Evolutionary conservation across 441 rosid species (phyloP).

Genomic region (Erodium moschatum): DNA sequence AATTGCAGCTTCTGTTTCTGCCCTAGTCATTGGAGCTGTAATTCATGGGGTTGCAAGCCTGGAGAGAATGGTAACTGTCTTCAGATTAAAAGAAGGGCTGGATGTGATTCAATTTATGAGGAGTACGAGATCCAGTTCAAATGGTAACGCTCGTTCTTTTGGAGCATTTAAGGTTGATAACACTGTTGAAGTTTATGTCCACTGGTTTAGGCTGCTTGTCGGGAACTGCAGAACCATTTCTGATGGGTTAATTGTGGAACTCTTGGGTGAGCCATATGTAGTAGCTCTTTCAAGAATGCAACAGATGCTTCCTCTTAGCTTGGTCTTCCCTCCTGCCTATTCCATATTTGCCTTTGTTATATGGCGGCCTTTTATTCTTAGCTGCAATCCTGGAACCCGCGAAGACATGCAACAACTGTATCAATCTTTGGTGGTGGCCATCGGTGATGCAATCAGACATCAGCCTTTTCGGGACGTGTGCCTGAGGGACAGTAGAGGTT

Average conservation of each 20-base stretch:
- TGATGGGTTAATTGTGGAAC: conserved; percentile 82
- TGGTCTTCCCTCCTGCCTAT: conserved; percentile 93
- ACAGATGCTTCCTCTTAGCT: conserved; percentile 68
- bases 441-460: conserved; percentile 73
- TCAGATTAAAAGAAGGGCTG: conserved; percentile 76
- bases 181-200: conserved; percentile 64
- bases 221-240: conserved; percentile 84
- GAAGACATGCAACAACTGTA: conserved; percentile 78
- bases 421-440: conserved; percentile 63
- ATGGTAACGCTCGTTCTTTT: conserved; percentile 64
- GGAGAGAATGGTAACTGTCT: conserved; percentile 82
- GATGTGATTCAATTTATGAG: conserved; percentile 81
- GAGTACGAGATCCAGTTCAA: conserved; percentile 61
- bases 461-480: conserved; percentile 88
- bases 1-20: conserved; percentile 75
- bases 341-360: conserved; percentile 70
- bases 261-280: conserved; percentile 75
- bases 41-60: conserved; percentile 84
- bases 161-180: conserved; percentile 59
- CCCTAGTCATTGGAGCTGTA: conserved; percentile 74
- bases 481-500: conserved; percentile 71
- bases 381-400: conserved; percentile 40
- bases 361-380: conserved; percentile 69
- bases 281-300: conserved; percentile 95
- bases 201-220: conserved; percentile 89